Conservation (phyloP, 1,139 yeast genomes). For the Scheffersomyces insectosa region DNA sequence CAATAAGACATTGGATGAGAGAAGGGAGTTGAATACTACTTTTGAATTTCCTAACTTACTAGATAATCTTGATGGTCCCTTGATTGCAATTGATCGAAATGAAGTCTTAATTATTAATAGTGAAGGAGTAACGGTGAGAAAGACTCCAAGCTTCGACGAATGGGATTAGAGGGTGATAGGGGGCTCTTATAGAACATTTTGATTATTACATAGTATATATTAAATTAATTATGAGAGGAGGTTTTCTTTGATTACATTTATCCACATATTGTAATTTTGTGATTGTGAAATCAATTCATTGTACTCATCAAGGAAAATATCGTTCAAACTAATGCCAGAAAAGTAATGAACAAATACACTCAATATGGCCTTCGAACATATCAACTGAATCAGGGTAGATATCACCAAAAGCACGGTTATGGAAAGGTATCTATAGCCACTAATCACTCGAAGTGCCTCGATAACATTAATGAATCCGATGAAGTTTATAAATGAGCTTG, state of each 20-base stretch:
- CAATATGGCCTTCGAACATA: constrained; percentile 7
- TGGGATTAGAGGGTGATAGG: constrained; percentile 32
- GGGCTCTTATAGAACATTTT: neutral
- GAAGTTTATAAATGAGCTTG: constrained; percentile 59
- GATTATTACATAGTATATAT: neutral
- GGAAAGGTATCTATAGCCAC: constrained; percentile 40
- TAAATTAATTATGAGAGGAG: neutral
- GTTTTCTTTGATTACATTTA: neutral
- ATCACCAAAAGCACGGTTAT: constrained; percentile 25
- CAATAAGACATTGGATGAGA: constrained; percentile 59
- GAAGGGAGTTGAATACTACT: constrained; percentile 63
- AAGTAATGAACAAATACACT: constrained; percentile 8
- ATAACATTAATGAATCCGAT: constrained; percentile 59
- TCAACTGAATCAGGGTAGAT: constrained; percentile 7
- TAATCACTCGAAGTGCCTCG: constrained; percentile 64
- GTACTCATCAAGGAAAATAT: constrained; percentile 9
- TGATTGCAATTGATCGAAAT: constrained; percentile 67
- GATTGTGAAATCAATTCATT: neutral
- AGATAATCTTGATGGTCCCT: constrained; percentile 76
- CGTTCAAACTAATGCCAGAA: constrained; percentile 6
- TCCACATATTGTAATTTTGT: neutral
- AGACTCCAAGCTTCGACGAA: constrained; percentile 47
- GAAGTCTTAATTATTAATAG: constrained; percentile 60
- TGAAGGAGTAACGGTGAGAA: constrained; percentile 54
- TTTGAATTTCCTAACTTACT: constrained; percentile 78